Base-by-base conservation (phyloP, 164 flowering plant genomes). In the Vitis amurensis region DNA sequence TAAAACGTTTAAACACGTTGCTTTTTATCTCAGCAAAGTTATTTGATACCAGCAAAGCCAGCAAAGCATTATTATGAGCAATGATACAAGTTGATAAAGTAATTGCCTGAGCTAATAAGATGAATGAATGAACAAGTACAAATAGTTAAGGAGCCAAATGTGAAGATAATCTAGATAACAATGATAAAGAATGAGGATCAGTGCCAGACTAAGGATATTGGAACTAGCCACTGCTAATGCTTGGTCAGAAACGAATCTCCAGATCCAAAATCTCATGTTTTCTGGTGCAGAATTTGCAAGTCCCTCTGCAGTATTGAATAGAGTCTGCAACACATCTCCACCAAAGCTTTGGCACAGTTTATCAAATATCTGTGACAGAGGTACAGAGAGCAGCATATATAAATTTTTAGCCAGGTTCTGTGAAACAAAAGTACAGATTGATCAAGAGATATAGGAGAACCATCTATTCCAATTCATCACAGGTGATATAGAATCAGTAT, bases 1-100 rank as follows among this genome's bases (percentile, higher is more conserved):
- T 93, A 69, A 81, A 87, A n/a, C 99, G 93, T 75, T 96, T 96
- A 74, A 95, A 95, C 9, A 95, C 99, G 69, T 84, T 95, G 81
- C 98, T 93, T 82, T 95, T 95, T 59, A 95, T 90, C 92, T 95
- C 99, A 29, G 91, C 84, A 86, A 95, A 95, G 74, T 93, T 95
- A 71, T 91, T 95, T 55, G 99, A 95, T 55, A 95, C 90, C 79
- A 95, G 84, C 83, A 95, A 78, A 74, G 99, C 99, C 50, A 88
- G 77, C 83, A 95, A 78, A 6, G 98, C 98, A 84, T 95, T 95
- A 68, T 91, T 95, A 77, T 95, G 99, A 71, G 99, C 90, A 55
- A 93, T 91, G 61, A 96, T 96, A 79, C 97, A 92, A 15, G 98
- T 89, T 14, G 99, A 93, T 68, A 96, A 83, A 51, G 99, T 90